Evolutionary conservation across 2,329 filamentous ascomycete genomes (phyloP), one percentile per base, ranked within the genome.

Genomic region (Aureobasidium leucospermi): DNA sequence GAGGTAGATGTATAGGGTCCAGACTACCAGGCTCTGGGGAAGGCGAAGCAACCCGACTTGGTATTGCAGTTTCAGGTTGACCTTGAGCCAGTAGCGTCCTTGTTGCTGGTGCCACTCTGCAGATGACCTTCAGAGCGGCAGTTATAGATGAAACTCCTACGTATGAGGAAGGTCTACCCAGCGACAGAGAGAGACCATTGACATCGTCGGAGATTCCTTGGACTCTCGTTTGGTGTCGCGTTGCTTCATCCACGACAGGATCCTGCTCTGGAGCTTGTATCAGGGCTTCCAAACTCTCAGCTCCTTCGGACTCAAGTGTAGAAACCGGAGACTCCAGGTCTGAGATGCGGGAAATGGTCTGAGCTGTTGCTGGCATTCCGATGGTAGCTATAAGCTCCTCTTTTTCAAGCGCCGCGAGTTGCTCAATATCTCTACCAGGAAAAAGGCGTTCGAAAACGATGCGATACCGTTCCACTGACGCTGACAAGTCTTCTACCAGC

Each of bases 191-290:
- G 0, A 71, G 65, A 6, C 67, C 68, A 57, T 71, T 67, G 38
- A 70, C 66, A 42, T 71, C 69, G 61, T 71, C 68, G 2, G 68
- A 68, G 32, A 69, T 76, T 51, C 74, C 72, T 61, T 78, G 75
- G 29, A 77, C 72, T 45, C 72, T 72, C 58, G 72, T 65, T 49
- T 71, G 69, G 51, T 77, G 71, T 59, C 72, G 62, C 23, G 65
- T 73, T 36, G 73, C 83, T 67, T 90, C 87, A 62, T 90, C 87
- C 81, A 83, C 85, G 68, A 85, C 84, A 3, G 80, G 78, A 64
- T 86, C 83, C 48, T 82, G 77, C 23, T 79, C 78, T 0, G 88
- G 87, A 66, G 90, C 85, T 65, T 87, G 85, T 69, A 91, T 88
- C 13, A 91, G 78, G 46, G 79, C 77, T 63, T 83, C 81, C 5